Evolutionary conservation across 148 eudicot genomes (phyloP), one percentile per base, ranked within the genome.

Genomic region (Nepenthes gracilis): DNA sequence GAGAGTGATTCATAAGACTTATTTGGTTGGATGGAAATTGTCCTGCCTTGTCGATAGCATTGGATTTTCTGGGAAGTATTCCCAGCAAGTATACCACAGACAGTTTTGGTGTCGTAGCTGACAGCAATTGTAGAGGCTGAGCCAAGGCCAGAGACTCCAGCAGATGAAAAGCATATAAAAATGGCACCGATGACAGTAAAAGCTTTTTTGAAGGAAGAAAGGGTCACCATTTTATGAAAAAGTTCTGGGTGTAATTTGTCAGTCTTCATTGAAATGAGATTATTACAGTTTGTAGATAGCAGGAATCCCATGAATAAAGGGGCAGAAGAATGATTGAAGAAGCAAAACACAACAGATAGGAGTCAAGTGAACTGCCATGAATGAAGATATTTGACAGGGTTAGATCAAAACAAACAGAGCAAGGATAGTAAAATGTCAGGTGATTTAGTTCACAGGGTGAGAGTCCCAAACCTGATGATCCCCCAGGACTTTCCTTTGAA

Each of bases 11-110:
- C 77, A 59, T 47, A 81, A 40, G 79, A 76, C 61, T 70, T 36
- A 55, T 73, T 78, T 23, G 78, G 76, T 12, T 34, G 51, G 64
- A 78, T 33, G 55, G 74, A 55, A 59, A 70, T 33, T 13, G 40
- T 50, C 47, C 32, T 13, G 12, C 76, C 78, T 7, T 62, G 52
- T n/a, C 49, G 65, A 61, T 61, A 81, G 66, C 86, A 81, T 60
- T 71, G 69, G 56, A 81, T 73, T 5, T 59, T 53, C 59, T 78
- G 86, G 1, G 73, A 67, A 6, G 72, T 62, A 1, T 81, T 64
- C 15, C 83, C 83, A 15, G 78, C 78, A 2, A 71, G 60, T 67
- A 81, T 73, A 51, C 83, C 81, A 67, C 83, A 78, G 59, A 81
- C 61, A 32, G 76, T 73, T n/a, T 37, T 58, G 52, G 68, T 64